Base-by-base conservation (phyloP, 2,329 filamentous ascomycete species). In the Verticillium longisporum region DNA sequence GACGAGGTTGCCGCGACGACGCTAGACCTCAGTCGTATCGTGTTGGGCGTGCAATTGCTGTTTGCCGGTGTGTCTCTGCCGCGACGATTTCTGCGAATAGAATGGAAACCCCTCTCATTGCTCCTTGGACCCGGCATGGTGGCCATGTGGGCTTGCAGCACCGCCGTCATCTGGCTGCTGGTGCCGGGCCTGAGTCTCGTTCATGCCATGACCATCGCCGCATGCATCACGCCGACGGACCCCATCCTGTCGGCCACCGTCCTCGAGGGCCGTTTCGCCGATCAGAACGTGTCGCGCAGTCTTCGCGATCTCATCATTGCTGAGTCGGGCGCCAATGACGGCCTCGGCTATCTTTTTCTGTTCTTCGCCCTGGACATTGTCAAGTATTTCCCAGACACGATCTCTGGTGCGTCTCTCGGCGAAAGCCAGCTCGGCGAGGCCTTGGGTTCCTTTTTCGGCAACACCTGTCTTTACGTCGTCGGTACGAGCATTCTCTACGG, bases 221-320 rank as follows among this genome's bases (percentile, higher is more conserved):
- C 92, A 0, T 96, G 92, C 69, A 87, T 97, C n/a, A 95, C 93
- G 2, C 93, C 92, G 0, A 97, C 93, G 0, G 93, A 97, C 68
- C 93, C 93, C 0, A 87, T 97, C 1, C 74, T 97, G 41, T 94
- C 90, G 15, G 94, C 95, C 65, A 90, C 90, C 2, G 96, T 97
- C 61, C 91, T 97, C 55, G 97, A 97, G 77, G 92, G 92, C 36
- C 93, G 91, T 68, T 97, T 96, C 70, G 93, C 93, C 1, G 92
- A 97, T 69, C 89, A 92, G 68, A 95, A 97, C 71, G 88, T 97
- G 18, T 92, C 93, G 0, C 88, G 87, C 61, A 84, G 88, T 33
- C 77, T 97, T 57, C 92, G 96, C 76, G 87, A 89, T 65, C 91
- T 92, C 67, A 90, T 92, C 69, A 83, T 90, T 57, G 88, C 87